These are phyloP conservation scores for Talaromyces stipitatus DNA, from an alignment of 495 filamentous ascomycete species.

Conservation along the genomic window DNA sequence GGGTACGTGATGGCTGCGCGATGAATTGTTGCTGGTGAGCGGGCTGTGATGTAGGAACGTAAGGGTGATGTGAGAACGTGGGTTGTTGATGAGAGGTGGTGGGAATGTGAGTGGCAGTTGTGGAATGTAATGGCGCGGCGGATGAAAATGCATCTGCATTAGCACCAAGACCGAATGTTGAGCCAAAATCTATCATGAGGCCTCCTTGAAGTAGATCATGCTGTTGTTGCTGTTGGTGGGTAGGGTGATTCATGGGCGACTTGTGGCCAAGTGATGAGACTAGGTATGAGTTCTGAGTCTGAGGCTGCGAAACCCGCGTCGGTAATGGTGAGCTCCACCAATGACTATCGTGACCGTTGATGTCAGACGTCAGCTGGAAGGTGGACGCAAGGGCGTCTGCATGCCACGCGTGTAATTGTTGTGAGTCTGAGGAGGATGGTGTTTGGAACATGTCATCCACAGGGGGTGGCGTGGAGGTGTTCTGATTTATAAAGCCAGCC, in stretches of 20 bases:
- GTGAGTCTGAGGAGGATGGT: slow-evolving; percentile 36
- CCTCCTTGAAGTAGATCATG: slow-evolving; percentile 36
- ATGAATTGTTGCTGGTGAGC: slow-evolving; percentile 11
- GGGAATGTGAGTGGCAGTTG: slow-evolving; percentile 13
- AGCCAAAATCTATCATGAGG: slow-evolving; percentile 40
- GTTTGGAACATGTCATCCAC: slow-evolving; percentile 38
- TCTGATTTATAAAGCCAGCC: slow-evolving; percentile 26
- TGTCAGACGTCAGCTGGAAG: slow-evolving; percentile 34
- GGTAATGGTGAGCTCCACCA: slow-evolving; percentile 39
- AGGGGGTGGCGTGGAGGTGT: slow-evolving; percentile 34
- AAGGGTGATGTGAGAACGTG: slow-evolving; percentile 20
- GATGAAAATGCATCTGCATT: slow-evolving; percentile 21
- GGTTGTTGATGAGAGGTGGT: slow-evolving; percentile 19
- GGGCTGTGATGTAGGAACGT: background rate
- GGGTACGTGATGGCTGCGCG: slow-evolving; percentile 21
- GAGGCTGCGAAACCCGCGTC: slow-evolving; percentile 27
- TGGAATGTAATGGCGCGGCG: slow-evolving; percentile 19
- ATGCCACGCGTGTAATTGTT: slow-evolving; percentile 39
- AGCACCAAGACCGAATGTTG: slow-evolving; percentile 29
- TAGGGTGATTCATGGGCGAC: background rate
- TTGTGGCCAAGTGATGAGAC: background rate
- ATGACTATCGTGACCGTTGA: slow-evolving; percentile 30
- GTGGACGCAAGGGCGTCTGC: slow-evolving; percentile 32
- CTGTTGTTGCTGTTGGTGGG: slow-evolving; percentile 13
- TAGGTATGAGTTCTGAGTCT: slow-evolving; percentile 26